Evolutionary conservation across 345 rosid genomes (phyloP), one percentile per base, ranked within the genome.

Genomic region (Eucalyptus polyanthemos): DNA sequence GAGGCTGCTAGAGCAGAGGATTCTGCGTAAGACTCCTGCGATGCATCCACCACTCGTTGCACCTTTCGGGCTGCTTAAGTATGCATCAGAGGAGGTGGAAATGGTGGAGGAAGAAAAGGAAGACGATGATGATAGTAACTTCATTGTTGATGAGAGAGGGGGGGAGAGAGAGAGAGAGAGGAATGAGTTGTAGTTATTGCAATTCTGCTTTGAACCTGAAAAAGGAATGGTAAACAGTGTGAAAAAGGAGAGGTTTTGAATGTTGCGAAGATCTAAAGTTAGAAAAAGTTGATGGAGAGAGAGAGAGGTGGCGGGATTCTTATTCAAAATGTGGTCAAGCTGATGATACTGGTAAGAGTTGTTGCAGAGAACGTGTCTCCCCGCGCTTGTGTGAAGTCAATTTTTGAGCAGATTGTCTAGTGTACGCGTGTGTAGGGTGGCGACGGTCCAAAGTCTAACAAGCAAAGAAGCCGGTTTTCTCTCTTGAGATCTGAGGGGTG

Each of bases 331-430:
- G 87, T 54, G 37, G 89, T 56, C 53, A 86, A 86, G 31, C n/a
- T 17, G 54, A 88, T 72, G 69, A 83, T 31, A 24, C 87, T 58
- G 49, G 58, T 87, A 53, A 54, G 27, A 16, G 89, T 87, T 51
- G 89, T 62, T 29, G 58, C 89, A 87, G 76, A 87, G 89, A 72
- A 85, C 49, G 88, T 94, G 97, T 86, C 60, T 89, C 92, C 92
- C 89, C 93, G 93, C 93, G 92, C 92, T 40, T 86, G 88, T 90
- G 98, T 92, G 92, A 91, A 90, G 97, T 96, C 96, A 91, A 92
- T 93, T 95, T 95, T 42, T 65, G 40, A 69, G 27, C 44, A 4
- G 88, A 86, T 86, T 58, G 89, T 89, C 85, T 53, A 53, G 58
- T 21, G 58, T 37, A 87, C 80, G n/a, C 15, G 40, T 14, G 40